These are phyloP conservation scores for Diaporthe helianthi DNA, from an alignment of 2,329 filamentous ascomycete genomes.

Conservation along the genomic window DNA sequence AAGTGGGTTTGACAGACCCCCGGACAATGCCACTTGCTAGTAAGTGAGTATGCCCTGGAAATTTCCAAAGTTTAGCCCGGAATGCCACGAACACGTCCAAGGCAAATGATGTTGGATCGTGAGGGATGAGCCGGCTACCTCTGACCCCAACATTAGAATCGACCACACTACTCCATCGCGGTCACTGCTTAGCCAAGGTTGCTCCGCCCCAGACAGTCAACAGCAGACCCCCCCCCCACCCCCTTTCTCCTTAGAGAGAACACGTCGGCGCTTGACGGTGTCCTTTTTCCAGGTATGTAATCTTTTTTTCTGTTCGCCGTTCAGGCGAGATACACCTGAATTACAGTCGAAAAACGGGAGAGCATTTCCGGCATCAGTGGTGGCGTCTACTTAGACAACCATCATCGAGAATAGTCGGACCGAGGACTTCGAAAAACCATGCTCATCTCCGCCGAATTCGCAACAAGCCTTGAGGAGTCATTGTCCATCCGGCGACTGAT, in stretches of 20 bases:
- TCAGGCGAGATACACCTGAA: not conserved
- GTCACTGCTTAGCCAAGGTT: constrained; percentile 1
- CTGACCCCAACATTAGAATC: not conserved
- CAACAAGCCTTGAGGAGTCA: not conserved
- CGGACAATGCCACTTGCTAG: not conserved
- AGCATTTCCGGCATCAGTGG: constrained; percentile 1
- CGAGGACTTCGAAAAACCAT: not conserved
- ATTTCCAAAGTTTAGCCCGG: not conserved
- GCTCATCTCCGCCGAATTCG: constrained; percentile 19
- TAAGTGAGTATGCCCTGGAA: too few species aligned
- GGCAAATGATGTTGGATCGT: not conserved
- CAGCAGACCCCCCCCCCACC: not conserved
- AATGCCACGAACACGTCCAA: not conserved
- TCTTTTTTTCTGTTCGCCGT: not conserved
- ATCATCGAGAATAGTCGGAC: not conserved
- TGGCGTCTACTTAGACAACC: constrained; percentile 9
- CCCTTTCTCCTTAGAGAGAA: not conserved
- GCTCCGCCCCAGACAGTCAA: not conserved
- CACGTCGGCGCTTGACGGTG: not conserved
- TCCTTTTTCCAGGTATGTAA: too few species aligned
- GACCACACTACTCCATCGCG: not conserved
- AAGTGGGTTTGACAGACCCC: not conserved
- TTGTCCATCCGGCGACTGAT: too few species aligned
- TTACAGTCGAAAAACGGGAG: too few species aligned
- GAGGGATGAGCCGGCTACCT: not conserved